Base-by-base conservation (phyloP, 306 rosid species). In the Myrica gale region DNA sequence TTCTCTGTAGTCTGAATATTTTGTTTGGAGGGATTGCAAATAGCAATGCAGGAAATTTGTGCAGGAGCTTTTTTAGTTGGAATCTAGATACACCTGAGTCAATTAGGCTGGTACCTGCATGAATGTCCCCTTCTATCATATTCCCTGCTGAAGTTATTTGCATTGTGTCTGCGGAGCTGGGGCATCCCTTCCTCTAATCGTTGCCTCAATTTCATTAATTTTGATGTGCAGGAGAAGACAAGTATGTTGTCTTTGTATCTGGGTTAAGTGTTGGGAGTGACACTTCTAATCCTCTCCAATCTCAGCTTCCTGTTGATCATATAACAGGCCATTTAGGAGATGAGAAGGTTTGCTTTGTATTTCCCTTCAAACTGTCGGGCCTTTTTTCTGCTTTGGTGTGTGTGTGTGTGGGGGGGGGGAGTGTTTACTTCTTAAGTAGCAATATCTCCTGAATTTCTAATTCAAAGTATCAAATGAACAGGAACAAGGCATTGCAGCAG, bases 301-400 rank as follows among this genome's bases (percentile, higher is more conserved):
- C 92, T 81, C 98, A 92, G 92, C 98, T 95, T 81, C 89, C 92
- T 74, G 82, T 95, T 78, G 98, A 95, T 81, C 97, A 95, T 83
- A 89, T 95, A 71, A 95, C 98, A 10, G 98, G 98, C 48, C 97
- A 95, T 83, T 86, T 95, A 85, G 98, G 97, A 80, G 98, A 95
- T 82, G 93, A 88, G 84, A 86, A 88, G 96, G 97, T 94, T 81
- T 39, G 19, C 47, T 67, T 53, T 72, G 19, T 82, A 69, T 74
- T 76, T 75, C 67, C 76, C 84, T 60, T 73, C n/a, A 62, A 50
- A 54, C 51, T 84, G 50, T 63, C 52, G 23, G 54, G 69, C 48
- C 80, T 71, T 75, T 78, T 37, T 4, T 5, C 39, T 15, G 6
- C 39, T 62, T 39, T 58, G 2, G 0, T n/a, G n/a, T n/a, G n/a